Percentiles rank a stretch among this genome's conserved stretches.
phyloP scores from a whole-genome alignment of 2,329 filamentous ascomycete genomes.

The Ophidiomyces ophidiicola region DNA sequence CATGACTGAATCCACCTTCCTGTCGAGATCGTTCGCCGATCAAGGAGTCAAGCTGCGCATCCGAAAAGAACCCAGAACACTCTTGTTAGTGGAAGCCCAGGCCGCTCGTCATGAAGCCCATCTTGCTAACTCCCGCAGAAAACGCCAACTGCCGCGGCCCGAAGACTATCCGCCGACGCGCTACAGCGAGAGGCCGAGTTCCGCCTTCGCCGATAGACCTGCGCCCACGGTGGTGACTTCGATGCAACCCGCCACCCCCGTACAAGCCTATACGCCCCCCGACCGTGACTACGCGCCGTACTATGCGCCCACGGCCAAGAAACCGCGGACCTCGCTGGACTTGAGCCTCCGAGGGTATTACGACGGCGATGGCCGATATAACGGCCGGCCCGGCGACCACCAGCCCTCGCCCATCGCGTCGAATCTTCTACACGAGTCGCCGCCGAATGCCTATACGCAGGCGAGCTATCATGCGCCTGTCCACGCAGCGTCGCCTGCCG shows the following conservation, averaged over 20 bases:
- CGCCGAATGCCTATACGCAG: constrained; percentile 1
- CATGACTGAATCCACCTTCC: constrained; percentile 66
- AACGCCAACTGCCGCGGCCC: constrained; percentile 28
- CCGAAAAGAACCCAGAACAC: constrained; percentile 65
- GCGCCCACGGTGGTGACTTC: not conserved
- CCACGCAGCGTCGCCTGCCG: not conserved
- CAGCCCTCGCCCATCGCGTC: constrained; percentile 1
- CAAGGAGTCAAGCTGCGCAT: constrained; percentile 74
- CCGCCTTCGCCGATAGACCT: not conserved
- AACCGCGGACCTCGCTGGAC: constrained; percentile 3
- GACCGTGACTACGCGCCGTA: constrained; percentile 7
- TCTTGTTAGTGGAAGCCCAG: constrained; percentile 22
- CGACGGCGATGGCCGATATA: constrained; percentile 3
- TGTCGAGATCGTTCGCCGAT: constrained; percentile 73
- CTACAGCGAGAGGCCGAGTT: constrained; percentile 5
- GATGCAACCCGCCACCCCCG: not conserved
- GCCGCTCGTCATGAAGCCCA: not conserved
- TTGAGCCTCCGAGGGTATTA: not conserved
- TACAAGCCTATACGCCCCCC: constrained; percentile 1
- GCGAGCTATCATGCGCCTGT: not conserved
- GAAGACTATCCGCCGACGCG: constrained; percentile 26
- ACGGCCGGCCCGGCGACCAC: not conserved
- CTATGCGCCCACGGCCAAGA: constrained; percentile 3
- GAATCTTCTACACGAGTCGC: not conserved
- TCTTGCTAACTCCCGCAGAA: constrained; percentile 23